phyloP scores from a whole-genome alignment of 148 eudicot genomes.

The Nepenthes mirabilis region DNA sequence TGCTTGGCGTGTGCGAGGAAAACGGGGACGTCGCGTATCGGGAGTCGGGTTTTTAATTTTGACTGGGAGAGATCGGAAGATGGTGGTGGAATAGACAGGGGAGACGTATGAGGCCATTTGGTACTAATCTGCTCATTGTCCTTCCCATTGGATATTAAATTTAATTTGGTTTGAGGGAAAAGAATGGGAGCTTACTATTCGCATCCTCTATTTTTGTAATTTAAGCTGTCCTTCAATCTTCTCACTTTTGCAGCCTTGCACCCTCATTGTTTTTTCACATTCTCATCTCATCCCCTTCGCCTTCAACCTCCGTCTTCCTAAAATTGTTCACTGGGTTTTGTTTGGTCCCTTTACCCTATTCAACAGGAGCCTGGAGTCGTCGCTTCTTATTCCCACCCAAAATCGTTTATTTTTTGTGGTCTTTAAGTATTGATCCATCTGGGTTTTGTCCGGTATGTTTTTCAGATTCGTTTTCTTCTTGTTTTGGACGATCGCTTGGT shows the following conservation, averaged over 20 bases:
- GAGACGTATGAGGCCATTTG: too few species aligned
- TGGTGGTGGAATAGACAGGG: background rate
- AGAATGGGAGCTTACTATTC: background rate
- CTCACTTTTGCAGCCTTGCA: background rate
- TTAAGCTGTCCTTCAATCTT: constrained; percentile 6
- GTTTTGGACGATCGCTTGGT: constrained; percentile 5
- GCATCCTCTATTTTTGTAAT: constrained; percentile 9
- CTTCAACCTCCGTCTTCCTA: constrained; percentile 18
- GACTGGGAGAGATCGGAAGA: background rate
- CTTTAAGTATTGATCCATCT: constrained; percentile 22
- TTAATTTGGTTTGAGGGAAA: too few species aligned
- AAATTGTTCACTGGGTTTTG: constrained; percentile 15
- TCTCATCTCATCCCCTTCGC: constrained; percentile 12
- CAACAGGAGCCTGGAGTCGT: background rate
- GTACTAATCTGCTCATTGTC: too few species aligned
- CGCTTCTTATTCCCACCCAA: constrained; percentile 5
- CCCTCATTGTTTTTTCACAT: constrained; percentile 11
- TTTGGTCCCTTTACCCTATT: constrained; percentile 1
- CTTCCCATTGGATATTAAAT: too few species aligned
- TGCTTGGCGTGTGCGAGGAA: background rate
- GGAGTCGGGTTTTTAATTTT: constrained; percentile 6
- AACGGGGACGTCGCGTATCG: constrained; percentile 9
- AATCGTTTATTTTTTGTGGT: background rate
- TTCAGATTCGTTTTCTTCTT: constrained; percentile 4
- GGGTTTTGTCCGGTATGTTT: constrained; percentile 11